Evolutionary conservation across 2,329 filamentous ascomycete genomes (phyloP).

Genomic region (Lasiodiplodia gonubiensis): DNA sequence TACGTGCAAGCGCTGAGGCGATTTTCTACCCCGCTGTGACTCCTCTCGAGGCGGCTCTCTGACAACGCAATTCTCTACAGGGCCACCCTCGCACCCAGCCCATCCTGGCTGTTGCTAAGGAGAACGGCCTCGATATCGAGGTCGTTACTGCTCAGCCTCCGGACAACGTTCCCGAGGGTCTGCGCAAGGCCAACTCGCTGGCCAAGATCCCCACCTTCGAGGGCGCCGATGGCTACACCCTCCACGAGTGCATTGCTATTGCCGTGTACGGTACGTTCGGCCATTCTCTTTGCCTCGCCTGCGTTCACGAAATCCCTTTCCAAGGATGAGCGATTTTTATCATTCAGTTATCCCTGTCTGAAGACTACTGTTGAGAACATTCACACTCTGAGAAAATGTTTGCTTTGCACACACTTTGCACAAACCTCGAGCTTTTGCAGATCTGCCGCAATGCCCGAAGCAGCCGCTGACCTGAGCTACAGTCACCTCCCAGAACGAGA

Average conservation of each 20-base stretch:
- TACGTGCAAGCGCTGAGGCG: constrained; percentile 52
- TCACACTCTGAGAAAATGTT: constrained; percentile 75
- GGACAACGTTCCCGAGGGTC: constrained; percentile 73
- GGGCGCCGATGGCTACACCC: constrained; percentile 86
- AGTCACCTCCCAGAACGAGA: constrained; percentile 99
- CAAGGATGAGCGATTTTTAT: constrained; percentile 76
- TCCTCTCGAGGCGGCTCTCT: constrained; percentile 36
- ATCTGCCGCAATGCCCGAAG: constrained; percentile 30
- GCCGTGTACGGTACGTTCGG: constrained; percentile 89
- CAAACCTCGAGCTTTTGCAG: constrained; percentile 30
- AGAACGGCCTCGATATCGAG: constrained; percentile 93
- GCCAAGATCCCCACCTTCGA: constrained; percentile 93
- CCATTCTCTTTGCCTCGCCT: constrained; percentile 29
- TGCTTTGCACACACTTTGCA: constrained; percentile 29
- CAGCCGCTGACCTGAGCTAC: constrained; percentile 35
- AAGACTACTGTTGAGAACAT: constrained; percentile 87
- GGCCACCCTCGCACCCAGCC: constrained; percentile 87
- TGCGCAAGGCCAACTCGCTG: constrained; percentile 83
- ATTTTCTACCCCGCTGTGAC: constrained; percentile 33
- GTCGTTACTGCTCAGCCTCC: constrained; percentile 72
- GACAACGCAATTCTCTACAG: constrained; percentile 54
- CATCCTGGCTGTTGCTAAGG: constrained; percentile 94
- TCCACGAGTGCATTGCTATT: constrained; percentile 91
- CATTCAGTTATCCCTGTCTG: constrained; percentile 96
- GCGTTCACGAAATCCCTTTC: constrained; percentile 26